Evolutionary conservation across 768 basidiomycete genomes (phyloP).

Genomic region (Tricholomella constricta): DNA sequence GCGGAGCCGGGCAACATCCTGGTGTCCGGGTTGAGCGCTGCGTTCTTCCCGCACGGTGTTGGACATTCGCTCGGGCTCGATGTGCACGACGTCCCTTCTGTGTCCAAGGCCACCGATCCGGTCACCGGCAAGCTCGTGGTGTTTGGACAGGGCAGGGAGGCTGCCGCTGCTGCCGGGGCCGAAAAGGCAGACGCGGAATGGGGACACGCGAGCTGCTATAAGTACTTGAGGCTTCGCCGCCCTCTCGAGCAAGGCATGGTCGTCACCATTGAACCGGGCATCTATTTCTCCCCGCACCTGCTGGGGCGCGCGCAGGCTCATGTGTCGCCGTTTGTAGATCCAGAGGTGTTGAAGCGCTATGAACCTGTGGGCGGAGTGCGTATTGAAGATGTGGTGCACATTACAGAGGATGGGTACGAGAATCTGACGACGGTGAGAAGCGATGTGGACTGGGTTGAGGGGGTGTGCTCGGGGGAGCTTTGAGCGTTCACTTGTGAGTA

Average conservation of each 20-base stretch:
- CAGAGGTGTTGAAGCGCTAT: constrained; percentile 67
- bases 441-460: constrained; percentile 82
- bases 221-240: constrained; percentile 76
- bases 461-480: constrained; percentile 69
- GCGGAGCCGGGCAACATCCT: constrained; percentile 68
- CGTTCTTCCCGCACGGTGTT: constrained; percentile 94
- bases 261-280: constrained; percentile 89
- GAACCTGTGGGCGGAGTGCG: constrained; percentile 87
- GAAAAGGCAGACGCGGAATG: constrained; percentile 9
- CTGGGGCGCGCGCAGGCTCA: constrained; percentile 66
- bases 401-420: constrained; percentile 73
- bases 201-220: constrained; percentile 70
- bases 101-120: constrained; percentile 70
- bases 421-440: constrained; percentile 87
- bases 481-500: no score
- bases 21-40: constrained; percentile 71
- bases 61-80: constrained; percentile 93
- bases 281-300: constrained; percentile 83
- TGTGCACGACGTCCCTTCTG: constrained; percentile 88
- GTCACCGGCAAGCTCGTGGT: constrained; percentile 43
- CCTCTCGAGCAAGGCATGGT: constrained; percentile 82
- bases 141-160: constrained; percentile 6
- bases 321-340: constrained; percentile 66
- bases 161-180: neutral
- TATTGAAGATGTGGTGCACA: constrained; percentile 89